Evolutionary conservation across 1,139 yeast species (phyloP), one percentile per base, ranked within the genome.

Genomic region (Pneumocystis canis): DNA sequence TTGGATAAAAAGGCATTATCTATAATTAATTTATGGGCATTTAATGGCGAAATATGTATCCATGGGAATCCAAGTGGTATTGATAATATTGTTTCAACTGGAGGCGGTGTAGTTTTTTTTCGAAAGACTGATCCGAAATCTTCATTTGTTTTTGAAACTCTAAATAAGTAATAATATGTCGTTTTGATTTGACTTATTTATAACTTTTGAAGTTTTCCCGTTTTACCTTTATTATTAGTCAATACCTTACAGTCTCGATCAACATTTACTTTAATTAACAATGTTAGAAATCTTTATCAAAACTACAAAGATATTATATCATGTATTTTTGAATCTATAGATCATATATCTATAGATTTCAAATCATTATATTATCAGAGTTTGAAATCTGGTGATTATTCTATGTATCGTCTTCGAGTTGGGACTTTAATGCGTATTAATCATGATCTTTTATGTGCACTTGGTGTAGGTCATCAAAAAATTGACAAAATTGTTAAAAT

Each of bases 51-150:
- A 73, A 86, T 86, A 71, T 89, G 97, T 72, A 87, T 89, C 70
- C 97, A 92, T 72, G 98, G 98, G 0, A 90, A 87, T 69, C 99
- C 99, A 11, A 85, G 95, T 28, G 99, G 99, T 18, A 89, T 94
- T 63, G 99, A 92, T 72, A 92, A 92, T 71, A 90, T 97, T 0
- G 97, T 92, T 61, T 95, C 98, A 2, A 86, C 96, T 0, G 84
- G 84, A 68, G 99, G 99, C 33, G 97, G 97, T 59, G 97, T 97
- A 0, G 96, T 92, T 0, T 79, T 86, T 82, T 92, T 84, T 75
- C 92, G 86, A 73, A 80, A 95, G 62, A 47, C 31, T 9, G 25
- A 47, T 47, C 9, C 31, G 14, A 25, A 25, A 3, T 28, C 53
- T 40, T 20, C 53, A 5, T 47, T 25, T 47, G 14, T 47, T 47